phyloP scores from a whole-genome alignment of 805 yeast genomes.

The Kluyveromyces siamensis region DNA sequence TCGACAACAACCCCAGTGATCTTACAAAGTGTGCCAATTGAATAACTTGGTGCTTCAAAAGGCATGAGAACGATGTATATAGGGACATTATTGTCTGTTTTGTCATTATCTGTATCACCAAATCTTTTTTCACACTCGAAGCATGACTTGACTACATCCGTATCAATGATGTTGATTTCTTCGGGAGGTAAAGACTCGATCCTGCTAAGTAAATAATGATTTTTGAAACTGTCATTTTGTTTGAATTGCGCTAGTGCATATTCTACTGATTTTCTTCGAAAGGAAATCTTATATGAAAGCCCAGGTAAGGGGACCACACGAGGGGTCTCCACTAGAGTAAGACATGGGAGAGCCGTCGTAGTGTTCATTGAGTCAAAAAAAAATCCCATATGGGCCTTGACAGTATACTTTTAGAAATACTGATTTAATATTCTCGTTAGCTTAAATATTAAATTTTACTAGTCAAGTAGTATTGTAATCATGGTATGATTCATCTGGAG shows the following conservation, averaged over 20 bases:
- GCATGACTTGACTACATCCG: constrained; percentile 20
- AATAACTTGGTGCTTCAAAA: constrained; percentile 6
- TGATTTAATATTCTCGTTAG: too few species aligned
- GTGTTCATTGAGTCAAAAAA: neutral
- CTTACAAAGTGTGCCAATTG: constrained; percentile 12
- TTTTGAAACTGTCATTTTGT: constrained; percentile 12
- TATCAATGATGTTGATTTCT: constrained; percentile 11
- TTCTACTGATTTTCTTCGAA: constrained; percentile 39
- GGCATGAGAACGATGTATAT: constrained; percentile 24
- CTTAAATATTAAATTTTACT: too few species aligned
- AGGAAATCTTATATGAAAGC: constrained; percentile 49
- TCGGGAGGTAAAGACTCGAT: constrained; percentile 6
- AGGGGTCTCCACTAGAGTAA: constrained; percentile 12
- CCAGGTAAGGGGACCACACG: constrained; percentile 49
- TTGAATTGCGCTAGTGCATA: constrained; percentile 37
- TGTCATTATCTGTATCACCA: neutral
- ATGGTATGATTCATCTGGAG: neutral
- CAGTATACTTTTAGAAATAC: neutral
- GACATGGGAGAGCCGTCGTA: constrained; percentile 8
- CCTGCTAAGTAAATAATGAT: constrained; percentile 13
- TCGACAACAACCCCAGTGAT: constrained; percentile 9
- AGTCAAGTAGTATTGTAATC: neutral
- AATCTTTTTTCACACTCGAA: constrained; percentile 14
- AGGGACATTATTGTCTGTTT: constrained; percentile 30
- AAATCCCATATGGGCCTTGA: neutral